Conservation (phyloP, 139 green algal species). For the Chlorella ohadii region DNA sequence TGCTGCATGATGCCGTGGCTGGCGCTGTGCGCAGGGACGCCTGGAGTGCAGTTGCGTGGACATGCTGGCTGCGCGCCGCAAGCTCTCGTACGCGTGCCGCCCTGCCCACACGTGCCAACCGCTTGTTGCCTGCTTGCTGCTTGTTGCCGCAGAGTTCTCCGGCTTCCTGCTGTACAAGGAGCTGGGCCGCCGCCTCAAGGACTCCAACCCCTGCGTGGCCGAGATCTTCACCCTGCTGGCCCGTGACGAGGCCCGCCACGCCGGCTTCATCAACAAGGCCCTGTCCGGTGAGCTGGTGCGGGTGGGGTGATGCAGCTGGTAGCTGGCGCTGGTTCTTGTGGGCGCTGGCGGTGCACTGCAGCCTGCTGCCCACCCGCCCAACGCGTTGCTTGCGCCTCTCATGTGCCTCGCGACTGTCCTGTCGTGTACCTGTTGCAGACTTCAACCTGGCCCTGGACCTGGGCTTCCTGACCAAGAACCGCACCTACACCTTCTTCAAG, state of each 20-base stretch:
- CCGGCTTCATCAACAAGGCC: slow-evolving; percentile 99
- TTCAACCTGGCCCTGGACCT: slow-evolving; percentile 98
- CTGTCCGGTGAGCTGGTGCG: slow-evolving; percentile 54
- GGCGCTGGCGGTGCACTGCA: no score
- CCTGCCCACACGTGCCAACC: no score
- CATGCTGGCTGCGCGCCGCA: no score
- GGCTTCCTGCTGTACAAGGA: slow-evolving; percentile 99
- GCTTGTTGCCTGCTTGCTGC: no score
- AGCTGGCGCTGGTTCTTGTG: no score
- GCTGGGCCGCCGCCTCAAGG: slow-evolving; percentile 96
- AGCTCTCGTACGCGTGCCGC: no score
- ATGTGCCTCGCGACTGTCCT: no score
- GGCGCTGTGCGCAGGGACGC: no score
- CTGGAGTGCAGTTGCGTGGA: no score
- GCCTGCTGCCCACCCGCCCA: no score
- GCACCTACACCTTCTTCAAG: slow-evolving; percentile 96
- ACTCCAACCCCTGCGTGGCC: slow-evolving; percentile 89
- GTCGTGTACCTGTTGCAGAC: slow-evolving; percentile 61
- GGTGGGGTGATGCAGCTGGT: background rate
- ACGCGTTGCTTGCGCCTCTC: no score
- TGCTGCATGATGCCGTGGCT: no score
- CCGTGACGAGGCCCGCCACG: slow-evolving; percentile 98
- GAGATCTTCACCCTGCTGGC: slow-evolving; percentile 99
- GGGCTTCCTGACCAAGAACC: slow-evolving; percentile 99
- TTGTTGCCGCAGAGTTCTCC: slow-evolving; percentile 93